phyloP scores from a whole-genome alignment of 805 yeast genomes.

The Ogataea pilisensis region DNA sequence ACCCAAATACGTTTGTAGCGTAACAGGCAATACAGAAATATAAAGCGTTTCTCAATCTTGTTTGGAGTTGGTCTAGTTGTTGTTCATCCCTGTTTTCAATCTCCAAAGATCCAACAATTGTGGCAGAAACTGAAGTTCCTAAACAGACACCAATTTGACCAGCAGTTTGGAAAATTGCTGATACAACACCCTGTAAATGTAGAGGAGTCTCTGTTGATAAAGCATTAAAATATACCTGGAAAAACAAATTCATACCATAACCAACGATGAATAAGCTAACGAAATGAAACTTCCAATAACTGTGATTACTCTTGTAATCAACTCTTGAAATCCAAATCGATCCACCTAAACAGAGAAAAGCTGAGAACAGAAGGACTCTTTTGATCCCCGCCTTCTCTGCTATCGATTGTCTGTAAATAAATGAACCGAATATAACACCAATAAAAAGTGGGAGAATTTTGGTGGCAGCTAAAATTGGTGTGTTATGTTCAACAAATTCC shows the following conservation, averaged over 20 bases:
- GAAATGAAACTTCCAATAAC: conserved; percentile 25
- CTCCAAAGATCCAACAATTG: conserved; percentile 22
- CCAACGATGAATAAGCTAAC: conserved; percentile 21
- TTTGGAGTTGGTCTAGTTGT: background rate
- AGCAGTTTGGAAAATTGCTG: conserved; percentile 34
- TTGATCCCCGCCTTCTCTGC: conserved; percentile 20
- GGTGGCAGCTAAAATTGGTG: conserved; percentile 34
- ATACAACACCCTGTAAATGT: conserved; percentile 37
- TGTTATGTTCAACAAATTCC: conserved; percentile 28
- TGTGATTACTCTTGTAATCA: conserved; percentile 11
- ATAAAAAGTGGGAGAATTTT: conserved; percentile 33
- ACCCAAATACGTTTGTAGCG: too few relatives aligned
- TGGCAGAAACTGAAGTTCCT: conserved; percentile 26
- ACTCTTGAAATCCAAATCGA: conserved; percentile 19
- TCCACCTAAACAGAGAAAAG: conserved; percentile 5
- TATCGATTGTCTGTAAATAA: conserved; percentile 13
- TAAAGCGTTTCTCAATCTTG: background rate
- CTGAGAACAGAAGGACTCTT: conserved; percentile 9
- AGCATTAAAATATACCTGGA: conserved; percentile 31
- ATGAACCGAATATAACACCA: conserved; percentile 29
- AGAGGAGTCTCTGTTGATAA: conserved; percentile 32
- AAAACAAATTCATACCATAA: conserved; percentile 26
- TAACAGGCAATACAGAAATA: background rate
- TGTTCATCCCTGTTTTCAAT: background rate
- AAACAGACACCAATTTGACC: conserved; percentile 33